Percentiles rank a stretch among this genome's conserved stretches.
phyloP scores from a whole-genome alignment of 371 early-diverging fungal species.

The Mortierella sp. region DNA sequence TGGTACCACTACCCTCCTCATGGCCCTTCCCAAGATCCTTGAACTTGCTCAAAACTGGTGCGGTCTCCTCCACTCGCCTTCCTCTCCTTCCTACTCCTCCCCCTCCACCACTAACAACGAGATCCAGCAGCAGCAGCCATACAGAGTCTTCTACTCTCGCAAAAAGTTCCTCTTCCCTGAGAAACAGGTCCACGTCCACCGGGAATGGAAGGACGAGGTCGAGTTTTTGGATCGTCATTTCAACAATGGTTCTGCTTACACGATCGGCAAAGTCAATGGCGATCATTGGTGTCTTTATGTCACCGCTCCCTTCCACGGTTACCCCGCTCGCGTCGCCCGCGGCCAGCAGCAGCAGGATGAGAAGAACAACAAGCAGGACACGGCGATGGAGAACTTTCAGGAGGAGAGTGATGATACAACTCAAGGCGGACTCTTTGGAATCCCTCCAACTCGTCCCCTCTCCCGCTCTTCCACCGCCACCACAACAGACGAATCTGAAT shows the following conservation, averaged over 20 bases:
- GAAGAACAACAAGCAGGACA: not conserved
- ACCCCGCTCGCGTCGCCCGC: not conserved
- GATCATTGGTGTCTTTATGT: slow-evolving; percentile 7
- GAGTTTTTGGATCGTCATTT: slow-evolving; percentile 9
- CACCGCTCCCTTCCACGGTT: not conserved
- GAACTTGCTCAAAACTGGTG: slow-evolving; percentile 1
- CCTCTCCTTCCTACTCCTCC: not conserved
- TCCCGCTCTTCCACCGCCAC: not conserved
- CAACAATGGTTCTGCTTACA: not conserved
- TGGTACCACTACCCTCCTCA: not conserved
- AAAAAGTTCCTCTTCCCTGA: slow-evolving; percentile 10
- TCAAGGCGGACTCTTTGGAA: not conserved
- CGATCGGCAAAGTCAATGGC: not conserved
- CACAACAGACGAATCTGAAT: not conserved
- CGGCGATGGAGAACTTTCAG: slow-evolving; percentile 7
- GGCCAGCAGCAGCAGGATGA: not conserved
- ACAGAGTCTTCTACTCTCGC: slow-evolving; percentile 6
- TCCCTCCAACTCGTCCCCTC: slow-evolving; percentile 2
- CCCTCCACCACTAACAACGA: not conserved
- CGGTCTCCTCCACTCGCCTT: not conserved
- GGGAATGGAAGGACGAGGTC: slow-evolving; percentile 11
- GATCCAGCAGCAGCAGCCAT: not conserved
- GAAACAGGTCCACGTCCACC: slow-evolving; percentile 5
- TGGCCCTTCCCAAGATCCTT: slow-evolving; percentile 11
- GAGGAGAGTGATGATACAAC: not conserved